Evolutionary conservation across 2,329 filamentous ascomycete species (phyloP), one percentile per base, ranked within the genome.

Genomic region (Zymoseptoria tritici): DNA sequence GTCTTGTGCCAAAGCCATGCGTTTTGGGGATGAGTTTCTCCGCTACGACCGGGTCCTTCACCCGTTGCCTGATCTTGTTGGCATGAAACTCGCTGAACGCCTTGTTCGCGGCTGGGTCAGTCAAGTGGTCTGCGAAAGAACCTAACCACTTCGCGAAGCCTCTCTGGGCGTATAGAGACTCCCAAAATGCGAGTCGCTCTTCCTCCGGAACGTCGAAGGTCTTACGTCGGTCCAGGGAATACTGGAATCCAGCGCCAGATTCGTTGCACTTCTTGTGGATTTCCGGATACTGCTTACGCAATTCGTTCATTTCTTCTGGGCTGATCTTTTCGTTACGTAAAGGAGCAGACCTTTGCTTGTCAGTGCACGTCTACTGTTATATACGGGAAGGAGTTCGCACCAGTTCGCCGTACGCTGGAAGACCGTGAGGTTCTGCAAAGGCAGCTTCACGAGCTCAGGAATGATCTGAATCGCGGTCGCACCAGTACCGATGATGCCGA

Each of bases 361-460:
- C 20, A 24, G 20, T 52, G 9, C 20, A 2, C 5, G 13, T 11
- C 22, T 52, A 21, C 4, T 22, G n/a, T n/a, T n/a, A n/a, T n/a
- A n/a, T n/a, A n/a, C n/a, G 5, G 19, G 11, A 13, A 20, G 7
- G 22, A 20, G 7, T 52, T 11, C 50, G 22, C 22, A 52, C 70
- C 68, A 74, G 19, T 88, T 88, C 0, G 86, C 85, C 0, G 85
- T 88, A 11, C 86, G 79, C 66, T 88, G 84, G 70, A 88, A 87
- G 21, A 88, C 82, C 0, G 75, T 79, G 1, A 88, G 69, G 3
- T 70, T 74, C 21, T 60, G 60, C 57, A 74, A 67, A 2, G 62
- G 52, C 2, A 57, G 62, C 55, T 70, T 70, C 11, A 67, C 66
- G 20, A 67, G 67, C 36, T 70, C 68, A 29, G 71, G 70, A 1